phyloP scores from a whole-genome alignment of 495 filamentous ascomycete species.

The Arthonia radiata region DNA sequence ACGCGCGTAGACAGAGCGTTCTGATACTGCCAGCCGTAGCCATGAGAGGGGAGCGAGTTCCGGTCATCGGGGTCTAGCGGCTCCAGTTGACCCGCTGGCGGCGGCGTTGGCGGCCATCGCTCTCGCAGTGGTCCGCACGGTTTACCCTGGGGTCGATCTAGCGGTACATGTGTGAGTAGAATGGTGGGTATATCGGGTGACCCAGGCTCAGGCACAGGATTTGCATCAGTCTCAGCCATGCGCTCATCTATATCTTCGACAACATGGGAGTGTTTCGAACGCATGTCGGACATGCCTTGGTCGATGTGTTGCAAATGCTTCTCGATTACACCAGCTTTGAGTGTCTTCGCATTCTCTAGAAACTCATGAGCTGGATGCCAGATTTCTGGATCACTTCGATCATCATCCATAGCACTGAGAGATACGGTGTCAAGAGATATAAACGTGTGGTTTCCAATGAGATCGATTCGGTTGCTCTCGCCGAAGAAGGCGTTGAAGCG shows the following conservation, averaged over 20 bases:
- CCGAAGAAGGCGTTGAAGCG: conserved; percentile 81
- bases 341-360: conserved; percentile 30
- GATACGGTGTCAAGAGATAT: conserved; percentile 77
- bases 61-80: conserved; percentile 41
- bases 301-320: background rate
- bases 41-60: conserved; percentile 45
- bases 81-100: conserved; percentile 25
- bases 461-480: conserved; percentile 60
- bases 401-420: conserved; percentile 43
- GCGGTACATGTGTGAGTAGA: conserved; percentile 71
- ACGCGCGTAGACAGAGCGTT: conserved; percentile 62
- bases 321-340: conserved; percentile 12
- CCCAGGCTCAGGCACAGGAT: conserved; percentile 21
- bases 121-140: conserved; percentile 84
- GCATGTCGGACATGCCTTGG: background rate
- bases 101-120: conserved; percentile 42
- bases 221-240: conserved; percentile 10
- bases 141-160: conserved; percentile 56
- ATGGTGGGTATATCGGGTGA: conserved; percentile 53
- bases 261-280: background rate
- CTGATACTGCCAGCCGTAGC: conserved; percentile 66
- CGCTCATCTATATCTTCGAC: conserved; percentile 2
- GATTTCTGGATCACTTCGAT: conserved; percentile 21
- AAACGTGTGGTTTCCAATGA: conserved; percentile 88
- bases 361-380: conserved; percentile 60